phyloP scores from a whole-genome alignment of 768 basidiomycete genomes.

The Lactarius sp. region DNA sequence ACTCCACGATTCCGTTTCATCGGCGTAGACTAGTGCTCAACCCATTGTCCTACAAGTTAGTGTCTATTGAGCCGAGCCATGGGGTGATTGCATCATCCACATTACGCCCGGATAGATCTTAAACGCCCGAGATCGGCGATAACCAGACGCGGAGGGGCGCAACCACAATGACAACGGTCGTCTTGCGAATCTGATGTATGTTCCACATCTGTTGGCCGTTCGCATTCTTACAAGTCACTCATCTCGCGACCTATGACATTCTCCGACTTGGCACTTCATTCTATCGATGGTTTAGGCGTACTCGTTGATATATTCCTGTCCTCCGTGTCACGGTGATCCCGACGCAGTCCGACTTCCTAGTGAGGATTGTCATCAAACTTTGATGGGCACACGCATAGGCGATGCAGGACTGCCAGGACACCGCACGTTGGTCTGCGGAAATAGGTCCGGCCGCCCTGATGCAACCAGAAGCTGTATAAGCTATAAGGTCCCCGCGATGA shows the following conservation, averaged over 20 bases:
- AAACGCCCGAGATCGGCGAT: neutral
- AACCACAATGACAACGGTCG: conserved; percentile 5
- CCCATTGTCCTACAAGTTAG: neutral
- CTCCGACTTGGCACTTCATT: neutral
- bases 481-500: conserved; percentile 12
- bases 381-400: conserved; percentile 1
- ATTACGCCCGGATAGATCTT: no score
- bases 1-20: neutral
- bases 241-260: neutral
- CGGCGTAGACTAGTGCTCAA: neutral
- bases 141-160: neutral
- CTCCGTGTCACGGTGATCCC: neutral
- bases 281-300: neutral
- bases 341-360: no score
- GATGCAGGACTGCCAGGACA: conserved; percentile 1
- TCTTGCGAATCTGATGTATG: neutral
- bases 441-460: neutral
- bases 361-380: neutral
- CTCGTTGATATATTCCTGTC: neutral
- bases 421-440: neutral
- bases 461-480: neutral
- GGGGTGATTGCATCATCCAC: conserved; percentile 7
- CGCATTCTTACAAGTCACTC: neutral
- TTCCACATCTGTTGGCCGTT: neutral
- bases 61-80: neutral